phyloP scores from a whole-genome alignment of 2,329 filamentous ascomycete species.

The Aspergillus floridensis region DNA sequence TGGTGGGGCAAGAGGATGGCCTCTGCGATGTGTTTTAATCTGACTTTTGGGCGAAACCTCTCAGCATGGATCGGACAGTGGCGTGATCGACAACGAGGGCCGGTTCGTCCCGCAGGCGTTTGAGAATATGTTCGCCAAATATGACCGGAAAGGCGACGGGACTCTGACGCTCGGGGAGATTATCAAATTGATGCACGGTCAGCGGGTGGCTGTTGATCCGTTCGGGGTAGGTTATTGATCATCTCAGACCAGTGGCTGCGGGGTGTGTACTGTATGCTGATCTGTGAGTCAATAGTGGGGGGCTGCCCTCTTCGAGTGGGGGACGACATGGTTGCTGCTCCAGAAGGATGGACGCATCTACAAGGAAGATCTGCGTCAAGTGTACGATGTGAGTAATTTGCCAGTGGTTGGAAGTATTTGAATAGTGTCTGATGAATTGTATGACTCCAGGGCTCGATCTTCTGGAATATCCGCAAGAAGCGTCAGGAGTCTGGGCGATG shows the following conservation, averaged over 20 bases:
- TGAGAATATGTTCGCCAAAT: constrained; percentile 51
- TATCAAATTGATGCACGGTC: constrained; percentile 38
- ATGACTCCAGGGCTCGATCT: constrained; percentile 7
- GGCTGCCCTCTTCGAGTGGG: constrained; percentile 47
- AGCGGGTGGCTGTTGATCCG: constrained; percentile 44
- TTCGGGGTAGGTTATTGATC: constrained; percentile 33
- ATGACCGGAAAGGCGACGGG: constrained; percentile 39
- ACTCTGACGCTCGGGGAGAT: constrained; percentile 42
- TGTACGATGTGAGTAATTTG: constrained; percentile 38
- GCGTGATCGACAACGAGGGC: constrained; percentile 47
- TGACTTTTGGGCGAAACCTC: no score
- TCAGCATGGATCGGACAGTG: constrained; percentile 29
- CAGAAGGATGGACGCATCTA: constrained; percentile 29
- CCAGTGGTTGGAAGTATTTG: no score
- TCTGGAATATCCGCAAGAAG: constrained; percentile 10
- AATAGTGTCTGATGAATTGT: background rate
- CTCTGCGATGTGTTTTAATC: no score
- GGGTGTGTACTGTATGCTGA: no score
- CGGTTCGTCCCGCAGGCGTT: constrained; percentile 48
- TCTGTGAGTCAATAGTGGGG: constrained; percentile 29
- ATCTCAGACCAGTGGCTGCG: no score
- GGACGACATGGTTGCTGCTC: constrained; percentile 30
- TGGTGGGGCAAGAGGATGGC: no score
- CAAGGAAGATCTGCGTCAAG: constrained; percentile 28
- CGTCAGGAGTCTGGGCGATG: background rate